Percentiles rank a stretch among this genome's conserved stretches.
These are phyloP conservation scores for Ogataea methylovora DNA, from an alignment of 805 yeast genomes.

Conservation along the genomic window DNA sequence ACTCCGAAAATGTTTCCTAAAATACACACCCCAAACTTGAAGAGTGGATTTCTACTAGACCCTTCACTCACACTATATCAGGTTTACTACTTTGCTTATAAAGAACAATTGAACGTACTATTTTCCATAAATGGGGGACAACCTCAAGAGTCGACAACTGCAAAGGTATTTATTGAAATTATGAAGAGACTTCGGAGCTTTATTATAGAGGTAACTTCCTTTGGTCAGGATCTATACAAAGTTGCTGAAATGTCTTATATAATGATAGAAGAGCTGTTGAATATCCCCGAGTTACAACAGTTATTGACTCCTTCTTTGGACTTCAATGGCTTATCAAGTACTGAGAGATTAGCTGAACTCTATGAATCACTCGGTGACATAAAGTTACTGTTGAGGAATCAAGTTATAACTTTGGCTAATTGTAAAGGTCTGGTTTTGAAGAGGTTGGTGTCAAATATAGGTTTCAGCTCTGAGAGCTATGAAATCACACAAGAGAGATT, in stretches of 20 bases:
- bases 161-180: too few relatives aligned
- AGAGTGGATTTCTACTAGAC: too few relatives aligned
- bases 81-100: too few relatives aligned
- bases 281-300: neutral
- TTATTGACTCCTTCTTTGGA: neutral
- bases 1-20: slow-evolving; percentile 6
- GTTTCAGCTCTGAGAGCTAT: neutral
- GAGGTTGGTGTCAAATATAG: slow-evolving; percentile 17
- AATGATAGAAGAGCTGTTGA: neutral
- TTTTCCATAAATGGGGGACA: too few relatives aligned
- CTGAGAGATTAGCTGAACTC: slow-evolving; percentile 2
- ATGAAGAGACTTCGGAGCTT: too few relatives aligned
- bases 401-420: slow-evolving; percentile 28
- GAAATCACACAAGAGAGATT: slow-evolving; percentile 11
- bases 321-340: neutral
- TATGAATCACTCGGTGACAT: slow-evolving; percentile 42
- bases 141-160: too few relatives aligned
- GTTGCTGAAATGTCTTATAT: neutral
- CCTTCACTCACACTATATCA: too few relatives aligned
- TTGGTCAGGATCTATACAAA: neutral
- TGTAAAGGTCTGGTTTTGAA: slow-evolving; percentile 20
- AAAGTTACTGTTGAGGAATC: slow-evolving; percentile 38
- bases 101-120: too few relatives aligned
- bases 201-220: too few relatives aligned
- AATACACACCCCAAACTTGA: too few relatives aligned